Evolutionary conservation across 2,329 filamentous ascomycete genomes (phyloP).

Genomic region (Remersonia thermophila): DNA sequence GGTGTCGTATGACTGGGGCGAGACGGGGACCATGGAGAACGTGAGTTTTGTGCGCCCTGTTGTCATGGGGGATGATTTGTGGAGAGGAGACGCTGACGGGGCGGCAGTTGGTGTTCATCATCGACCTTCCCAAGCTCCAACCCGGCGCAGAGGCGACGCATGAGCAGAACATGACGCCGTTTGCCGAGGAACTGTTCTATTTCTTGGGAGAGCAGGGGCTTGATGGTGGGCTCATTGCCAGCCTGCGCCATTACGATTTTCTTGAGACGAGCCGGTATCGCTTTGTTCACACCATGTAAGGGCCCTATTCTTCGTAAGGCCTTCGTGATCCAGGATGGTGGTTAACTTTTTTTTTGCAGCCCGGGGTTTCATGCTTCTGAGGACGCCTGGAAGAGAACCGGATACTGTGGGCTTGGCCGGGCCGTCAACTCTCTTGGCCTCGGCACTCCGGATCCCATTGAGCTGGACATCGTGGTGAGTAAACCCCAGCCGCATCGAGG

Average conservation of each 20-base stretch:
- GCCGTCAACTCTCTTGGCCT: constrained; percentile 55
- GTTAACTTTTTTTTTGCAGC: constrained; percentile 22
- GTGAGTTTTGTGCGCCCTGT: constrained; percentile 26
- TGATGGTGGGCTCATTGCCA: constrained; percentile 50
- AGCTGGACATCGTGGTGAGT: constrained; percentile 62
- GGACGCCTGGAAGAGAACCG: constrained; percentile 31
- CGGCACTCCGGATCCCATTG: constrained; percentile 38
- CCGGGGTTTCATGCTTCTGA: constrained; percentile 40
- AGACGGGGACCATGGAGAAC: constrained; percentile 75
- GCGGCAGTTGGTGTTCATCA: constrained; percentile 65
- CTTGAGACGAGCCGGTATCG: constrained; percentile 55
- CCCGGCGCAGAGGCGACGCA: constrained; percentile 20
- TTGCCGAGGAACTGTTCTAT: constrained; percentile 56
- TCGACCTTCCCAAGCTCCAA: constrained; percentile 65
- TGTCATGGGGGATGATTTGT: constrained; percentile 7
- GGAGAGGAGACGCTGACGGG: constrained; percentile 11
- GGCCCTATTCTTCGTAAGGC: background rate
- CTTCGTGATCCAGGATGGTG: no score
- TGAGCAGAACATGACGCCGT: constrained; percentile 34
- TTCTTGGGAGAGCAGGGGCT: constrained; percentile 60
- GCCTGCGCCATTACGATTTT: constrained; percentile 72
- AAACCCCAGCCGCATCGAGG: background rate
- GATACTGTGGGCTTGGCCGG: constrained; percentile 60
- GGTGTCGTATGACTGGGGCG: constrained; percentile 79
- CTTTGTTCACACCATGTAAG: constrained; percentile 78